Evolutionary conservation across 108 stramenopile genomes (phyloP).

Genomic region (Parmales sp.): DNA sequence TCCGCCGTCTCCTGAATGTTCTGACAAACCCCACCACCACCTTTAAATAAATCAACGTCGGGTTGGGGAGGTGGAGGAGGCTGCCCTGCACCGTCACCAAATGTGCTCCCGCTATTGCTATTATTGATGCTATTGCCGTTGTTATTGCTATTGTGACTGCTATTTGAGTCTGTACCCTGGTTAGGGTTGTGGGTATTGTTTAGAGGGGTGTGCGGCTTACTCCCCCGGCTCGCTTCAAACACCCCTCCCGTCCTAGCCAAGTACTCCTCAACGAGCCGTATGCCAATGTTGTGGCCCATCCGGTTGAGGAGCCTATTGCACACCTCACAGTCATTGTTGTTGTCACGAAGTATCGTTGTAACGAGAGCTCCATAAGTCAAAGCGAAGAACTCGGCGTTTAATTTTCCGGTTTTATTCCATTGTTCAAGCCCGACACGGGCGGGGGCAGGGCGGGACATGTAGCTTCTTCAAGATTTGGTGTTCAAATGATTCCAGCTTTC

Average conservation of each 20-base stretch:
- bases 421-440: slow-evolving; percentile 46
- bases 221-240: no score
- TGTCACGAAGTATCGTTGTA: slow-evolving; percentile 76
- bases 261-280: slow-evolving; percentile 88
- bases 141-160: no score
- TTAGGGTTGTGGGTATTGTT: no score
- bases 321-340: slow-evolving; percentile 59
- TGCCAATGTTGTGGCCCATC: slow-evolving; percentile 93
- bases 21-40: slow-evolving; percentile 34
- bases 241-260: slow-evolving; percentile 61
- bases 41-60: no score
- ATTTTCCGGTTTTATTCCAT: slow-evolving; percentile 71
- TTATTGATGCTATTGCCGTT: no score
- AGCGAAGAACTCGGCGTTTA: slow-evolving; percentile 90
- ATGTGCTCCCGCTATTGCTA: not conserved
- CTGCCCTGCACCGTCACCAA: no score
- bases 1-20: slow-evolving; percentile 77
- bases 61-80: no score
- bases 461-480: not conserved
- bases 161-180: no score
- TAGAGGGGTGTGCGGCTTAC: no score
- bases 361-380: slow-evolving; percentile 92
- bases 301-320: slow-evolving; percentile 72
- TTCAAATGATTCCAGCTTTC: no score
- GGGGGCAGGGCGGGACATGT: slow-evolving; percentile 45